These are phyloP conservation scores for Acrocalymma vagum DNA, from an alignment of 2,329 filamentous ascomycete genomes.

Conservation along the genomic window DNA sequence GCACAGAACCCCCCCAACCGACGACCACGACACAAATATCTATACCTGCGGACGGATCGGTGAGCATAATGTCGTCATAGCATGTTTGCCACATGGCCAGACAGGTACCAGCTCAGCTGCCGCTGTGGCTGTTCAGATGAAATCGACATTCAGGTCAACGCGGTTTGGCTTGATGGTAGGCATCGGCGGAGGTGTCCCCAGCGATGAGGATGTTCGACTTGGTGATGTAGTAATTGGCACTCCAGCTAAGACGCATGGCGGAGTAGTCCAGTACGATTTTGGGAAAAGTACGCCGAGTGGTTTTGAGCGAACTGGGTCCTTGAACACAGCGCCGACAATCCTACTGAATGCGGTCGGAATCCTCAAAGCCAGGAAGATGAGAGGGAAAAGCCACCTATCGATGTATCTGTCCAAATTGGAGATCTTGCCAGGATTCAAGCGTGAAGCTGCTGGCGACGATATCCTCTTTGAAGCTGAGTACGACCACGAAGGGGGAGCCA, in stretches of 20 bases:
- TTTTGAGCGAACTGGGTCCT: no score
- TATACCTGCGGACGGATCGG: slow-evolving; percentile 33
- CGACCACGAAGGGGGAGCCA: no score
- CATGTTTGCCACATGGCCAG: slow-evolving; percentile 26
- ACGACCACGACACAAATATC: slow-evolving; percentile 24
- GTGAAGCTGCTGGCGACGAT: no score
- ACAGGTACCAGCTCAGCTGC: slow-evolving; percentile 41
- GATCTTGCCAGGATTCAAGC: no score
- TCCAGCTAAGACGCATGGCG: slow-evolving; percentile 4
- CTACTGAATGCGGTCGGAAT: no score
- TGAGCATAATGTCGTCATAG: slow-evolving; percentile 46
- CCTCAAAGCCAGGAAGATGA: no score
- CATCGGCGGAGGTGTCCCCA: slow-evolving; percentile 47
- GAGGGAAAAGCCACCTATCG: no score
- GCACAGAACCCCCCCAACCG: slow-evolving; percentile 17
- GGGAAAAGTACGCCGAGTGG: slow-evolving; percentile 3
- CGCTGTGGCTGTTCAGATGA: slow-evolving; percentile 34
- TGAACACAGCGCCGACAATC: no score
- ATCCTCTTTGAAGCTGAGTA: no score
- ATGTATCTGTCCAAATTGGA: no score
- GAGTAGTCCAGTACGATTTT: slow-evolving; percentile 15
- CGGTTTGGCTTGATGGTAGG: slow-evolving; percentile 52
- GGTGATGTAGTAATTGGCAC: slow-evolving; percentile 18
- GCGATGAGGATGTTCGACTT: no score
- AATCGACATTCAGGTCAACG: slow-evolving; percentile 36